phyloP scores from a whole-genome alignment of 208 protist species.

The Wallacemonas sp. region DNA sequence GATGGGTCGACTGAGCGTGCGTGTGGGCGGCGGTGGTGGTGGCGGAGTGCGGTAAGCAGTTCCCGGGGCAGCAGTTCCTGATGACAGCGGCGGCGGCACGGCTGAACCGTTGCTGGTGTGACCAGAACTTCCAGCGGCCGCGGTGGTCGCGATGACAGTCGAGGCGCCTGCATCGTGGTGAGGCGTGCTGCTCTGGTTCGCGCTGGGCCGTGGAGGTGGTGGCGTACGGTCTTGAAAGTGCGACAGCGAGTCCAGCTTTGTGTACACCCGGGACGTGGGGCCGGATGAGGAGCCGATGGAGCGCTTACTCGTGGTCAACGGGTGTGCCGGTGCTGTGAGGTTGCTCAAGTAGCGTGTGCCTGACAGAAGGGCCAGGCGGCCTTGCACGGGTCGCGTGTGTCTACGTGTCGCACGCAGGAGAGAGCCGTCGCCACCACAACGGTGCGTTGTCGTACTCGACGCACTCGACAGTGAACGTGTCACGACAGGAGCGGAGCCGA shows the following conservation, averaged over 20 bases:
- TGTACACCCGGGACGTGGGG: background rate
- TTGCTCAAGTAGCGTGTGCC: background rate
- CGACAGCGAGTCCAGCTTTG: constrained; percentile 4
- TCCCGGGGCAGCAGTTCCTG: background rate
- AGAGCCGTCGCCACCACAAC: background rate
- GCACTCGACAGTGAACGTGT: background rate
- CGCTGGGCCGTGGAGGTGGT: background rate
- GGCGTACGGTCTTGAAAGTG: constrained; percentile 5
- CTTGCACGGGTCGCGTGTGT: no score
- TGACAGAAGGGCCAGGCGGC: background rate
- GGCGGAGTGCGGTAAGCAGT: background rate
- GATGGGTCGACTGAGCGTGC: constrained; percentile 11
- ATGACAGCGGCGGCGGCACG: background rate
- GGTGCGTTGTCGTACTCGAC: background rate
- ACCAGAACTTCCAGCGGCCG: background rate
- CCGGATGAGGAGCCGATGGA: background rate
- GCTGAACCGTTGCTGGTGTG: background rate
- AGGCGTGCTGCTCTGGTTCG: background rate
- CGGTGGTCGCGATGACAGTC: background rate
- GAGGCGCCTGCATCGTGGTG: background rate
- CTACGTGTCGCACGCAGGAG: no score
- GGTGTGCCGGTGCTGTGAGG: background rate
- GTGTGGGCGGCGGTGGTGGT: background rate
- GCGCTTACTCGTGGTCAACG: background rate
- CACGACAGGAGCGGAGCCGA: background rate